These are phyloP conservation scores for Hypholoma sublateritium DNA, from an alignment of 768 basidiomycete species.

Conservation along the genomic window DNA sequence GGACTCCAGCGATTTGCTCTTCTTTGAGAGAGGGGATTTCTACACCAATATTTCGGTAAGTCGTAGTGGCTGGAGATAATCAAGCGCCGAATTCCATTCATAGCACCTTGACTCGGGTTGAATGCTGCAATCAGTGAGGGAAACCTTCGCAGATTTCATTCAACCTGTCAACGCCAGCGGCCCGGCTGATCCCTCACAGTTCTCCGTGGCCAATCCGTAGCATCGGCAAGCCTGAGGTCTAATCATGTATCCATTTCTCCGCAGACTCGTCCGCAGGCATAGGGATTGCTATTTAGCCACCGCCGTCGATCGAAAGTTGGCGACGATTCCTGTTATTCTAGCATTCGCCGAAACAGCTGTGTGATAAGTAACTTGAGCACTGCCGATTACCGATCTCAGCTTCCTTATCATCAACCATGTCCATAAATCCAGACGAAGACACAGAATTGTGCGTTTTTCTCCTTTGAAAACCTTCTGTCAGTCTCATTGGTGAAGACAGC, in stretches of 20 bases:
- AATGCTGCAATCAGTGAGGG: not conserved
- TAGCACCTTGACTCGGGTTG: not conserved
- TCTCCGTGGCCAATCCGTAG: no score
- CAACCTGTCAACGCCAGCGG: not conserved
- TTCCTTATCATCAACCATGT: constrained; percentile 38
- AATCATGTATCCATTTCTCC: not conserved
- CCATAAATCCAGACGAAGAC: constrained; percentile 85
- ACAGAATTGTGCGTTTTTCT: constrained; percentile 85
- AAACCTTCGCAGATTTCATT: not conserved
- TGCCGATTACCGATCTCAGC: constrained; percentile 2
- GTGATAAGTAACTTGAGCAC: not conserved
- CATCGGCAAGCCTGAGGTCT: not conserved
- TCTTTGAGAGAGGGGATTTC: no score
- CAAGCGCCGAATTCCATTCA: not conserved
- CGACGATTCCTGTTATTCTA: not conserved
- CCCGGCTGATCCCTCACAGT: not conserved
- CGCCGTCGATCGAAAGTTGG: not conserved
- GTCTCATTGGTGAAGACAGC: constrained; percentile 38
- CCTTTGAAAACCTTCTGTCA: not conserved
- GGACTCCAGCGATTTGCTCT: no score
- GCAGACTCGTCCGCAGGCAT: constrained; percentile 9
- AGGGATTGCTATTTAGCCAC: not conserved
- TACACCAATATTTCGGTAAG: not conserved
- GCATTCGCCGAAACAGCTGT: not conserved
- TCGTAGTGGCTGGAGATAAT: constrained; percentile 3